phyloP scores from a whole-genome alignment of 768 basidiomycete genomes.

The Lactarius quietus region DNA sequence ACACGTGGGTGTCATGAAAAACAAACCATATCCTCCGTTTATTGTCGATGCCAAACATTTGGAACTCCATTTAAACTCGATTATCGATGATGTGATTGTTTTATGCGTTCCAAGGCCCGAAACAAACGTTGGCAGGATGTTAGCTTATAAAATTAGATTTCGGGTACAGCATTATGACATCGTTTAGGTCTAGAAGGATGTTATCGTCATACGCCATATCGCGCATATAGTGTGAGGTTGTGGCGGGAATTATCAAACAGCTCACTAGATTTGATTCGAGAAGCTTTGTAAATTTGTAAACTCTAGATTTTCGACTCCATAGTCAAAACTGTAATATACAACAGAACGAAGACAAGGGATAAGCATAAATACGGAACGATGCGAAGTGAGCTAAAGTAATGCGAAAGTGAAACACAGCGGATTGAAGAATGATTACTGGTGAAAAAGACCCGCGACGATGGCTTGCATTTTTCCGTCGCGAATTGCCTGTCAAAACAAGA shows the following conservation, averaged over 20 bases:
- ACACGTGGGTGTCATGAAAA: background rate
- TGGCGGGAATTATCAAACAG: too few species aligned
- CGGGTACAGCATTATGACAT: too few species aligned
- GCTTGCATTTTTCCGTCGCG: slow-evolving; percentile 65
- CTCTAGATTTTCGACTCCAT: background rate
- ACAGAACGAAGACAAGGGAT: background rate
- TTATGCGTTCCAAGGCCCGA: too few species aligned
- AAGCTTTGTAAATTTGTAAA: background rate
- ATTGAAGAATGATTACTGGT: background rate
- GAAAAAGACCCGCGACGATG: slow-evolving; percentile 53
- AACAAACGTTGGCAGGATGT: too few species aligned
- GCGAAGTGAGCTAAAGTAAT: background rate
- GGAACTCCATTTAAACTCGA: too few species aligned
- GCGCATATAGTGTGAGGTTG: too few species aligned
- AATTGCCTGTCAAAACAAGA: slow-evolving; percentile 40
- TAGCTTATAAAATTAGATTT: too few species aligned
- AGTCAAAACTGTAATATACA: background rate
- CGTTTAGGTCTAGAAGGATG: too few species aligned
- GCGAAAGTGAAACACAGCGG: background rate
- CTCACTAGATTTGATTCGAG: too few species aligned
- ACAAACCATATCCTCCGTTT: background rate
- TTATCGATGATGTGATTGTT: too few species aligned
- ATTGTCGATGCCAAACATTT: background rate
- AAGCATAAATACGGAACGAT: background rate
- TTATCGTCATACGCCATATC: too few species aligned